Evolutionary conservation across 2,329 filamentous ascomycete genomes (phyloP).

Genomic region (Aspergillus fischeri): DNA sequence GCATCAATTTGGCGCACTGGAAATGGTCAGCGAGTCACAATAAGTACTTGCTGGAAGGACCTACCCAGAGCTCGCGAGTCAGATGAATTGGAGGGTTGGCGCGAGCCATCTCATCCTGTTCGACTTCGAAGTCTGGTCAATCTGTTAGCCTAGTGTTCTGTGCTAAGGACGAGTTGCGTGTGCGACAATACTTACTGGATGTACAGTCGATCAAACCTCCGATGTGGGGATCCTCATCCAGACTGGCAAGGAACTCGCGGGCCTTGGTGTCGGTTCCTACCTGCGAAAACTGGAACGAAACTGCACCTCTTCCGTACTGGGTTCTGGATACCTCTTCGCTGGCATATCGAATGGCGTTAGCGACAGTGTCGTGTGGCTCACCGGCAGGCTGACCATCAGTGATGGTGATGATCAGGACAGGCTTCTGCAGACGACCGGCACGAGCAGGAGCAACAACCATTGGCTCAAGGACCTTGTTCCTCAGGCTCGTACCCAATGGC

Average conservation of each 20-base stretch:
- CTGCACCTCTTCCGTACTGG: slow-evolving; percentile 54
- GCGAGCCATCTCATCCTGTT: slow-evolving; percentile 62
- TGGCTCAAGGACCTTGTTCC: slow-evolving; percentile 60
- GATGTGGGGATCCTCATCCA: slow-evolving; percentile 61
- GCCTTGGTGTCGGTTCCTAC: slow-evolving; percentile 64
- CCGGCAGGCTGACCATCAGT: slow-evolving; percentile 65
- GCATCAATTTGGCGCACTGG: slow-evolving; percentile 60
- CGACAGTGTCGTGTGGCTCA: slow-evolving; percentile 54
- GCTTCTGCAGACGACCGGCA: slow-evolving; percentile 55
- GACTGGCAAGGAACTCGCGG: slow-evolving; percentile 58
- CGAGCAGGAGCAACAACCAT: slow-evolving; percentile 54
- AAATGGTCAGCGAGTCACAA: slow-evolving; percentile 11
- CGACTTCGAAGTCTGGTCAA: slow-evolving; percentile 59
- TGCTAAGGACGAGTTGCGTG: not conserved
- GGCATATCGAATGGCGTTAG: slow-evolving; percentile 55
- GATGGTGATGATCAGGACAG: slow-evolving; percentile 61
- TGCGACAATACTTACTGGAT: slow-evolving; percentile 51
- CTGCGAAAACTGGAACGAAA: slow-evolving; percentile 66
- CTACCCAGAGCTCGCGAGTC: slow-evolving; percentile 61
- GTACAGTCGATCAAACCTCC: slow-evolving; percentile 64
- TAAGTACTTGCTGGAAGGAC: slow-evolving; percentile 2
- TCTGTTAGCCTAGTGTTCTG: slow-evolving; percentile 12
- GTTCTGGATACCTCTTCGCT: slow-evolving; percentile 48
- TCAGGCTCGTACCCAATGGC: slow-evolving; percentile 61
- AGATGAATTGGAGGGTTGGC: slow-evolving; percentile 59